phyloP scores from a whole-genome alignment of 306 rosid genomes.

The Senna siamea region DNA sequence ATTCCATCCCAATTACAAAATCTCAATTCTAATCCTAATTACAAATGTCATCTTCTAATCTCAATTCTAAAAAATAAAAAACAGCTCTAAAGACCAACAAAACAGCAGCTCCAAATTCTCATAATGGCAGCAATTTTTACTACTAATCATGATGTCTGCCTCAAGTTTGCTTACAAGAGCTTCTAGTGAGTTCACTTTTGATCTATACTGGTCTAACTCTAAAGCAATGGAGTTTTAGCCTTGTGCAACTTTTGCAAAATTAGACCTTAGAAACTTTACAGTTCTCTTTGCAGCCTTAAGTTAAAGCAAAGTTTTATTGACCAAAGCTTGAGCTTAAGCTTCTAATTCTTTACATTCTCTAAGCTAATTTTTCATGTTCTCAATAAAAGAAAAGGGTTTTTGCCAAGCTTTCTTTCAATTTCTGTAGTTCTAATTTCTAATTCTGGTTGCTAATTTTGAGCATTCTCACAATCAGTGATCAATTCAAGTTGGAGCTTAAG shows the following conservation, averaged over 20 bases:
- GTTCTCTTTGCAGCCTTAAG: constrained; percentile 67
- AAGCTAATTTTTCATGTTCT: constrained; percentile 63
- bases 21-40: too few species aligned
- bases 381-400: constrained; percentile 68
- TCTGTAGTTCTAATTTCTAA: constrained; percentile 59
- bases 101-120: constrained; percentile 26
- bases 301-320: constrained; percentile 63
- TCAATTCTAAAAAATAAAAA: too few species aligned
- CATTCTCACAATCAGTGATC: constrained; percentile 57
- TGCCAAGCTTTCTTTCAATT: constrained; percentile 64
- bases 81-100: too few species aligned
- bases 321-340: constrained; percentile 61
- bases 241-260: constrained; percentile 57
- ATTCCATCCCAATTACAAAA: too few species aligned
- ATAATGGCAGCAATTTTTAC: constrained; percentile 17
- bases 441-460: constrained; percentile 52
- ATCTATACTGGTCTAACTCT: constrained; percentile 67
- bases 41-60: too few species aligned
- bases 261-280: constrained; percentile 60
- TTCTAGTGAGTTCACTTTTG: constrained; percentile 56
- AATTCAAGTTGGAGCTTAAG: constrained; percentile 71
- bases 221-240: constrained; percentile 56
- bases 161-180: constrained; percentile 60
- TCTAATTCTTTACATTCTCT: constrained; percentile 65
- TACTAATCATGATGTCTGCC: constrained; percentile 28